Percentiles rank a stretch among this genome's conserved stretches.
These are phyloP conservation scores for Dichomitus squalens DNA, from an alignment of 1,284 basidiomycete genomes.

Conservation along the genomic window DNA sequence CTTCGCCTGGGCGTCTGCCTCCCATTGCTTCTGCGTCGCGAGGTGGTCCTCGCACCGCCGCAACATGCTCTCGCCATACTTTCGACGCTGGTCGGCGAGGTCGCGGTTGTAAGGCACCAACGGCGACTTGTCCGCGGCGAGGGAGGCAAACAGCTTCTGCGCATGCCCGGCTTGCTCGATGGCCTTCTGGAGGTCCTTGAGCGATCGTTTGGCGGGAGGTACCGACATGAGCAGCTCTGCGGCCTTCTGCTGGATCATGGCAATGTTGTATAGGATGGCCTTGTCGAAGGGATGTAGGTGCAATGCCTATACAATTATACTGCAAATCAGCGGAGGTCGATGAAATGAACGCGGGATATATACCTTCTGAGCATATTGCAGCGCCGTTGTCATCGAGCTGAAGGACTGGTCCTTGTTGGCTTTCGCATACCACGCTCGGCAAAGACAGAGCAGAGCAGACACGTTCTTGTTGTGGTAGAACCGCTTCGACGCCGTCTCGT, in stretches of 20 bases:
- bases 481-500: constrained; percentile 82
- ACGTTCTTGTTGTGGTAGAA: constrained; percentile 76
- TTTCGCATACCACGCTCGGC: constrained; percentile 90
- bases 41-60: constrained; percentile 81
- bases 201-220: constrained; percentile 71
- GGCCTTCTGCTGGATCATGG: constrained; percentile 95
- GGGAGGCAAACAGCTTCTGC: constrained; percentile 81
- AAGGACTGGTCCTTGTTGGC: constrained; percentile 87
- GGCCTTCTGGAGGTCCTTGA: constrained; percentile 78
- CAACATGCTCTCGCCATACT: constrained; percentile 86
- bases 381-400: constrained; percentile 75
- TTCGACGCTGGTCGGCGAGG: constrained; percentile 84
- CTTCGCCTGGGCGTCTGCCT: constrained; percentile 72
- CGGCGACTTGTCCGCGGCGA: constrained; percentile 73
- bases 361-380: constrained; percentile 80
- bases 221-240: constrained; percentile 85
- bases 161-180: constrained; percentile 87
- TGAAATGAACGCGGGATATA: background rate
- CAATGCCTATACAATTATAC: constrained; percentile 58
- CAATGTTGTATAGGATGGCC: constrained; percentile 90
- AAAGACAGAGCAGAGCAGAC: constrained; percentile 78
- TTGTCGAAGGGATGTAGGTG: constrained; percentile 85
- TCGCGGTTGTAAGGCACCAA: constrained; percentile 84
- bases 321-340: background rate
- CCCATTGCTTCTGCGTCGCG: constrained; percentile 71